Evolutionary conservation across 1,284 basidiomycete genomes (phyloP), one percentile per base, ranked within the genome.

Genomic region (Puccinia sorghi): DNA sequence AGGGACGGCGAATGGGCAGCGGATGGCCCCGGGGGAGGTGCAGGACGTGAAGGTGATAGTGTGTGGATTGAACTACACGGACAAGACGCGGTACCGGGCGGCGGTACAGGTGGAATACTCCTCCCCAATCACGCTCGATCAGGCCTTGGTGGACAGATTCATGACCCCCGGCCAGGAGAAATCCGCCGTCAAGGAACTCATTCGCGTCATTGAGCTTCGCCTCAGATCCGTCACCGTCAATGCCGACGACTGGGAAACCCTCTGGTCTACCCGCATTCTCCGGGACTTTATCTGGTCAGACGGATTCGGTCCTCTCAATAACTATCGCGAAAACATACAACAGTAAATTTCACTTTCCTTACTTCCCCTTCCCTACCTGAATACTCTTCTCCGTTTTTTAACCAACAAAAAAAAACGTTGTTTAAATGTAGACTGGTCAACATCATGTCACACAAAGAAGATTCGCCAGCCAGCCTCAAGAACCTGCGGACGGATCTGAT

Each of bases 31-130:
- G 11, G 37, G 25, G 17, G 32, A 9, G 41, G 39, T 54, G n/a
- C 41, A 78, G 43, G 75, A 78, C 63, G 75, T 78, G n/a, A 69
- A 56, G 22, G 64, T 78, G 41, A 59, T 78, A 22, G 64, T 78
- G 11, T 66, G 64, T n/a, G 75, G 75, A 12, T 32, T 78, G 32
- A 78, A 70, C 22, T 78, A 78, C 59, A 78, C 75, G 20, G 32
- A 69, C 54, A 78, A 78, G 46, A 70, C 64, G 27, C 22, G 22
- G 13, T 78, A 78, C 52, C 64, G 75, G 41, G 67, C 75, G 46
- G 25, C 54, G 8, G 66, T 78, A 4, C 75, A 78, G 48, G 37
- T 78, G 13, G 75, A 78, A 27, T 78, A 70, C 50, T 64, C 75
- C 13, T 1, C 63, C 11, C 52, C 75, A 22, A 46, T 78, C 17